A percentile compares a stretch with the other conserved stretches of the same genome.
Conservation (phyloP, 208 protist genomes). For the Wallacemonas rigidus region DNA sequence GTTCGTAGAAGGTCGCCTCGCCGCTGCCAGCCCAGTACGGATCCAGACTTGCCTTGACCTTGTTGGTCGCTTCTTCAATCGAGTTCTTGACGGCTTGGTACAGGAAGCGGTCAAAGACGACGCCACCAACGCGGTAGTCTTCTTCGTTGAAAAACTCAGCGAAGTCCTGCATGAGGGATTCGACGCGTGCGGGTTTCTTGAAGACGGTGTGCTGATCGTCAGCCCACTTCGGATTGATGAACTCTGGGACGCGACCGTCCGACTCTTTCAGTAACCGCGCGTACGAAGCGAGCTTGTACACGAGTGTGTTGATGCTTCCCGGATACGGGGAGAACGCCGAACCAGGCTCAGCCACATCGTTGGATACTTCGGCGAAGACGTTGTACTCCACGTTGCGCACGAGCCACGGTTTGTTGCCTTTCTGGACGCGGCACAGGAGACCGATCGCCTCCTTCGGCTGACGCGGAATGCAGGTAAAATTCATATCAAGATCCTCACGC, state of each 20-base stretch:
- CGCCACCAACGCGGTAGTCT: conserved; percentile 65
- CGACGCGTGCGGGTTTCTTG: conserved; percentile 81
- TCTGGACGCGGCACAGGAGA: conserved; percentile 45
- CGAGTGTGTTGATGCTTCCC: conserved; percentile 93
- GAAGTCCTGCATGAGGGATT: conserved; percentile 94
- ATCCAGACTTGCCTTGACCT: conserved; percentile 40
- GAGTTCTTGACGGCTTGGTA: conserved; percentile 92
- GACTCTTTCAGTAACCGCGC: conserved; percentile 46
- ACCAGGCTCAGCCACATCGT: conserved; percentile 34
- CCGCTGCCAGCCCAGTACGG: conserved; percentile 71
- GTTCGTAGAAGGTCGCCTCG: conserved; percentile 74
- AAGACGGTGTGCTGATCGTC: conserved; percentile 60
- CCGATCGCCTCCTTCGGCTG: conserved; percentile 83
- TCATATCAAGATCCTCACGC: conserved; percentile 70
- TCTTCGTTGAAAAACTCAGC: conserved; percentile 21
- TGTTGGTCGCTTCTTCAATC: conserved; percentile 48
- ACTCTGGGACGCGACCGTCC: conserved; percentile 87
- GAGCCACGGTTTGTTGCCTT: conserved; percentile 22
- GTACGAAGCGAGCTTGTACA: conserved; percentile 77
- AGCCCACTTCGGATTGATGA: conserved; percentile 95
- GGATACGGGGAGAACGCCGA: conserved; percentile 83
- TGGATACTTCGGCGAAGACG: conserved; percentile 65
- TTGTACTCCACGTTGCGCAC: conserved; percentile 89
- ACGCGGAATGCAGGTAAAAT: conserved; percentile 91
- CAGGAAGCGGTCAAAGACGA: conserved; percentile 67